A percentile compares a stretch with the other conserved stretches of the same genome.
phyloP scores from a whole-genome alignment of 495 filamentous ascomycete species.

The Oleoguttula mirabilis region DNA sequence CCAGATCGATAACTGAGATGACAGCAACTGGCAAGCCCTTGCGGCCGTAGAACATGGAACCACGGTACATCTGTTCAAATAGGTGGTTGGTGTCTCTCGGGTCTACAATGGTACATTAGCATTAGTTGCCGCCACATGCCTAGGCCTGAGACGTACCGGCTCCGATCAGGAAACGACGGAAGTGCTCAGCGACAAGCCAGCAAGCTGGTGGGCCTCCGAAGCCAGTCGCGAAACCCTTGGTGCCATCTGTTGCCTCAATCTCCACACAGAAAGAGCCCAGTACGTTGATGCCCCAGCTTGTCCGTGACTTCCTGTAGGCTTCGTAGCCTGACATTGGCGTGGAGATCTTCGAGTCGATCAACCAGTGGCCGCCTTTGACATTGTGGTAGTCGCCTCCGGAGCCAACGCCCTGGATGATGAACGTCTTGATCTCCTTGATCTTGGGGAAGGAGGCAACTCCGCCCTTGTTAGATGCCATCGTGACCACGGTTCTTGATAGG shows the following conservation, averaged over 20 bases:
- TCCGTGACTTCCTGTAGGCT: conserved; percentile 72
- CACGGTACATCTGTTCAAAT: conserved; percentile 93
- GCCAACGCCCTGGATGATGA: conserved; percentile 73
- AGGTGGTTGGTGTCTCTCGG: conserved; percentile 77
- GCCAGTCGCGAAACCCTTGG: conserved; percentile 82
- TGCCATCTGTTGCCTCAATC: conserved; percentile 76
- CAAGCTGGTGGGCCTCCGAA: conserved; percentile 89
- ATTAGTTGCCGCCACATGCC: background rate
- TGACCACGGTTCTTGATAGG: no score
- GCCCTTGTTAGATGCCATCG: conserved; percentile 1
- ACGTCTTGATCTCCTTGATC: conserved; percentile 72
- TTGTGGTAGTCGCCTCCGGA: conserved; percentile 93
- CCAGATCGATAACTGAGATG: conserved; percentile 86
- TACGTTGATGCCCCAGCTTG: conserved; percentile 93
- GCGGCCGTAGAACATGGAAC: conserved; percentile 87
- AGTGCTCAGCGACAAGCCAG: conserved; percentile 85
- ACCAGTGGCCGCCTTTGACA: conserved; percentile 84
- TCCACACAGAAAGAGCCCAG: conserved; percentile 90
- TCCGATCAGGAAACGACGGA: conserved; percentile 79
- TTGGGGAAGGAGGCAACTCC: conserved; percentile 40
- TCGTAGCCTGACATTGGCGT: conserved; percentile 85
- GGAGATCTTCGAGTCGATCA: conserved; percentile 81
- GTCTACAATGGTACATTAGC: conserved; percentile 33
- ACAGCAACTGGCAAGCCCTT: conserved; percentile 82
- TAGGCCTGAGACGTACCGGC: conserved; percentile 37